Conservation (phyloP, 169 alveolate species). For the Plasmodium inui region DNA sequence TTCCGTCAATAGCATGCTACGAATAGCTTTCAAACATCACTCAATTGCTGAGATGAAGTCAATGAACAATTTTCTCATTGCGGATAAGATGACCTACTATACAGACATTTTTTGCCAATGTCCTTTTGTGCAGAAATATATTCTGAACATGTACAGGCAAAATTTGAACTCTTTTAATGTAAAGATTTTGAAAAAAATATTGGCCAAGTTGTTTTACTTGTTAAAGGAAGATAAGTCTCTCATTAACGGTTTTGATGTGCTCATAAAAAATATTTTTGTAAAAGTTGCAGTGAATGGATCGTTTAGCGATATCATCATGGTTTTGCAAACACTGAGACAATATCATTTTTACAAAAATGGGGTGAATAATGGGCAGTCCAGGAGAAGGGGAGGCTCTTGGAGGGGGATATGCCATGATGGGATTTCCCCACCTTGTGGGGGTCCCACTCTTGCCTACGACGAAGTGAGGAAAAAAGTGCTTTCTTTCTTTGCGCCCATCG, state of each 20-base stretch:
- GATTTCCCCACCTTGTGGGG: not conserved
- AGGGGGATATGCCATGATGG: not conserved
- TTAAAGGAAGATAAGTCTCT: constrained; percentile 21
- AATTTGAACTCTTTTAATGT: constrained; percentile 23
- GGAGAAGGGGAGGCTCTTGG: not conserved
- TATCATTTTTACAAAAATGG: constrained; percentile 27
- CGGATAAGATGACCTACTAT: constrained; percentile 67
- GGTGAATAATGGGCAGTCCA: not conserved
- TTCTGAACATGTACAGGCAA: constrained; percentile 55
- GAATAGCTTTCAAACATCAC: constrained; percentile 38
- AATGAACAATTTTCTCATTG: constrained; percentile 18
- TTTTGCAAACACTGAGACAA: constrained; percentile 30
- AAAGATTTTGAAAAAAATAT: constrained; percentile 64
- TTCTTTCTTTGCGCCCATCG: not conserved
- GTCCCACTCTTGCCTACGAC: not conserved
- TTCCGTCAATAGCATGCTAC: not conserved
- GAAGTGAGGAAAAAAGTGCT: not conserved
- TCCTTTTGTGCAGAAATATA: constrained; percentile 48
- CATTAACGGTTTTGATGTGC: constrained; percentile 56
- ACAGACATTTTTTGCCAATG: constrained; percentile 61
- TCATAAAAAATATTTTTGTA: constrained; percentile 25
- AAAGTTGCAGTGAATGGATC: constrained; percentile 41
- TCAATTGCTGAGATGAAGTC: constrained; percentile 1
- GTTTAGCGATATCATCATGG: constrained; percentile 25
- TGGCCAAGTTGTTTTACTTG: constrained; percentile 25